Evolutionary conservation across 495 filamentous ascomycete genomes (phyloP).

Genomic region (Penicillium ucsense): DNA sequence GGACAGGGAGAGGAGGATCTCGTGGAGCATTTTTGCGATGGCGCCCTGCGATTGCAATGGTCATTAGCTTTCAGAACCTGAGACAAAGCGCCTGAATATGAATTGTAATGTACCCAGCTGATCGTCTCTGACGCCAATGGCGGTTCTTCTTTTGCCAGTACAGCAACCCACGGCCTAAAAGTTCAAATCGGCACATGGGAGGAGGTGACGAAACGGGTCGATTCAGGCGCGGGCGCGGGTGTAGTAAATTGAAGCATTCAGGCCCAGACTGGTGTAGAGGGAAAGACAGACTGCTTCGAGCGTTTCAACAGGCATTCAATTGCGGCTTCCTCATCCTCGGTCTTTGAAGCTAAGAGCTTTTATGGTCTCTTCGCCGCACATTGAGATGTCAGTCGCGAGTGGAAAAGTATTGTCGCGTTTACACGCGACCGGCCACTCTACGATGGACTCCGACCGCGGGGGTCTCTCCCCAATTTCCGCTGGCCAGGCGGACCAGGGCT

Average conservation of each 20-base stretch:
- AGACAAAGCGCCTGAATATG: not conserved
- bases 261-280: not conserved
- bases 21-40: constrained; percentile 73
- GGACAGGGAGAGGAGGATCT: constrained; percentile 89
- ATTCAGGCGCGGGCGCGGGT: not conserved
- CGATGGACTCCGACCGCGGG: constrained; percentile 2
- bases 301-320: too few species aligned
- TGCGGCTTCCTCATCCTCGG: not conserved
- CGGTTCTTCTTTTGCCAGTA: constrained; percentile 31
- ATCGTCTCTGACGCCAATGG: constrained; percentile 10
- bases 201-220: not conserved
- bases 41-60: constrained; percentile 14
- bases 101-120: constrained; percentile 13
- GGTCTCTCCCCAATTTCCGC: not conserved
- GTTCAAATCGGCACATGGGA: constrained; percentile 45
- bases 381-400: too few species aligned
- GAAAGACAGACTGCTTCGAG: too few species aligned
- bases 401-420: too few species aligned
- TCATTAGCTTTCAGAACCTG: not conserved
- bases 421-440: not conserved
- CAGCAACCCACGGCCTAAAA: constrained; percentile 37
- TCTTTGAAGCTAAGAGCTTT: not conserved
- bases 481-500: too few species aligned
- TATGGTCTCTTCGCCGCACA: too few species aligned
- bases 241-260: not conserved